phyloP scores from a whole-genome alignment of 257 asterid genomes.

The Solanum bukasovii region DNA sequence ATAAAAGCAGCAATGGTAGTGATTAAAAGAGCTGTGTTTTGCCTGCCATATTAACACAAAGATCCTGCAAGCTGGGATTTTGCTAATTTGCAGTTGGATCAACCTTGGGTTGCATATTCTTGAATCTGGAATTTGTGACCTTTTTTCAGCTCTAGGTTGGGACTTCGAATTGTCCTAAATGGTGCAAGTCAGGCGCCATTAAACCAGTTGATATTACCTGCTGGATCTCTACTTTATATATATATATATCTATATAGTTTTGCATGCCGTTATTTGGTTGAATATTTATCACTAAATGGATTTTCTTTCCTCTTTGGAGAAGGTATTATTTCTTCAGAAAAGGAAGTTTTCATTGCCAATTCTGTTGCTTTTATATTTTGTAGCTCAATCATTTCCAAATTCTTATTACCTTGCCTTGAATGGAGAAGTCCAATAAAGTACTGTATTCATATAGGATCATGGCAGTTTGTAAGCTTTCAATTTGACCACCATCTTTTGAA shows the following conservation, averaged over 20 bases:
- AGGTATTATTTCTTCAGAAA: not conserved
- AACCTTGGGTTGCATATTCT: conserved; percentile 21
- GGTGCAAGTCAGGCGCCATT: conserved; percentile 21
- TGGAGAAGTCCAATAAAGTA: not conserved
- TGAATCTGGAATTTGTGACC: conserved; percentile 28
- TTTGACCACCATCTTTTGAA: not conserved
- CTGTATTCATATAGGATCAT: not conserved
- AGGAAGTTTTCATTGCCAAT: not conserved
- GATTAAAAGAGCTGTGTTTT: not conserved
- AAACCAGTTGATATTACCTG: conserved; percentile 17
- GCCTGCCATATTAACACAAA: conserved; percentile 13
- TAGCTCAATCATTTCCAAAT: not conserved
- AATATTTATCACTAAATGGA: not conserved
- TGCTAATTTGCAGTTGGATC: conserved; percentile 31
- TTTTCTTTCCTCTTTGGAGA: not conserved
- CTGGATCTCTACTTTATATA: conserved; percentile 18
- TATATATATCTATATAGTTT: not conserved
- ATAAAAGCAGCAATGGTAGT: not conserved
- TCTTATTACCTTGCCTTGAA: not conserved
- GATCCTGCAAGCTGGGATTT: conserved; percentile 17
- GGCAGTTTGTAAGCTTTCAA: not conserved
- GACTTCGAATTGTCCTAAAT: conserved; percentile 22
- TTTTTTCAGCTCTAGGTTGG: conserved; percentile 40
- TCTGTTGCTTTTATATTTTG: not conserved
- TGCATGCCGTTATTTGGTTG: conserved; percentile 14